Base-by-base conservation (phyloP, 306 rosid genomes). In the Rosa lucieae region DNA sequence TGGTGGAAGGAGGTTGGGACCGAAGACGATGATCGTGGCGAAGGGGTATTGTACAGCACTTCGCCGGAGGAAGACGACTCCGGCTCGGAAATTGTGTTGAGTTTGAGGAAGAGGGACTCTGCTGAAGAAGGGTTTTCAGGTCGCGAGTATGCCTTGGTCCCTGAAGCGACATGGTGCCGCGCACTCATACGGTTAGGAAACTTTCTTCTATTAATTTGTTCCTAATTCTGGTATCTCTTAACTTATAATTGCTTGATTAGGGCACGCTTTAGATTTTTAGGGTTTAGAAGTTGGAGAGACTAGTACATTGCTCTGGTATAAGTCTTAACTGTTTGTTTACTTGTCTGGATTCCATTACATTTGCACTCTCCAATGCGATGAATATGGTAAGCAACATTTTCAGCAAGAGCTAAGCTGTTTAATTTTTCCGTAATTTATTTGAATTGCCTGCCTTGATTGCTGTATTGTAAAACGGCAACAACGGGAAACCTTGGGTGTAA, bases 121-220 rank as follows among this genome's bases (percentile, higher is more conserved):
- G 85, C 71, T 62, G 87, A 87, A 47, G 85, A 72, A 62, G 90
- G 89, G 49, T 78, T 81, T 87, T 90, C 94, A 0, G 92, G 88
- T 13, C 81, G 80, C 15, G 90, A 89, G 56, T 94, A 88, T 79
- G 98, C 96, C 1, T 78, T 94, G 89, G 85, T 94, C 70, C 78
- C 92, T 51, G 96, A 92, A 88, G 85, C 89, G 13, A 56, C 76
- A 56, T 94, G 97, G 98, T 78, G 92, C 85, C 89, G 87, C 66
- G 82, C 92, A 63, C 88, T 90, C 58, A 89, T 82, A 82, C 82
- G 97, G 98, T 92, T 81, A 82, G 87, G 40, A 15, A 1, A 5
- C 8, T 43, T 70, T 77, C 65, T 32, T 61, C 78, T 35, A 42
- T 65, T 8, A 66, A 42, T 58, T 77, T 10, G 3, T 5, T 44